Evolutionary conservation across 441 rosid genomes (phyloP), one percentile per base, ranked within the genome.

Genomic region (Gossypium aridum): DNA sequence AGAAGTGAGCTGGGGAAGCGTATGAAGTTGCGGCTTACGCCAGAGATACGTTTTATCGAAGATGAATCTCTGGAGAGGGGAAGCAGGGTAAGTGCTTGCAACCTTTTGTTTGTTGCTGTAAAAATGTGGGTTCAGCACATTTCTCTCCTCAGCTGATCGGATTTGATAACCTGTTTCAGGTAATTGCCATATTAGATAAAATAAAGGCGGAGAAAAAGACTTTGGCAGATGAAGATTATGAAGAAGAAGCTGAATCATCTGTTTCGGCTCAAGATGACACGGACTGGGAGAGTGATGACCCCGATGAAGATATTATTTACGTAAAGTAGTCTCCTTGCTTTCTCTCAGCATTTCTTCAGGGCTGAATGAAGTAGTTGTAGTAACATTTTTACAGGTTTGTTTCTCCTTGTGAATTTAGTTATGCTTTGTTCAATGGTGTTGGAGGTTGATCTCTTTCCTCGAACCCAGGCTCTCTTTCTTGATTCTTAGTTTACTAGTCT

Each of bases 1-100:
- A 87, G 98, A 53, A 72, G 94, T 61, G 78, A 82, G 82, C 82
- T 94, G 74, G 98, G 97, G 70, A 88, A 85, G 81, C 88, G 97
- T 5, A 94, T 94, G 94, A 94, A 88, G 89, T 71, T 94, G 82
- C 87, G 97, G 63, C 78, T 94, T 71, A 90, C 97, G 7, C 98
- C 98, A 23, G 97, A 94, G 83, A 82, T 94, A 53, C 90, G 97
- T 7, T 92, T 94, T 59, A 81, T 92, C 12, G 96, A 94, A 68
- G 98, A 62, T 28, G 66, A 60, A 28, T 62, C 65, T 28, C 43
- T 61, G 43, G 65, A 61, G 65, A 61, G 65, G 28, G 98, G 96
- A 83, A 92, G 97, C 91, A 86, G 97, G 88, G 97, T 92, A 89
- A 79, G 77, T 6, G 51, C 57, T 74, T 61, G 16, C 19, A 26